Percentiles rank a stretch among this genome's conserved stretches.
phyloP scores from a whole-genome alignment of 1,139 yeast species.

The Candida albicans region DNA sequence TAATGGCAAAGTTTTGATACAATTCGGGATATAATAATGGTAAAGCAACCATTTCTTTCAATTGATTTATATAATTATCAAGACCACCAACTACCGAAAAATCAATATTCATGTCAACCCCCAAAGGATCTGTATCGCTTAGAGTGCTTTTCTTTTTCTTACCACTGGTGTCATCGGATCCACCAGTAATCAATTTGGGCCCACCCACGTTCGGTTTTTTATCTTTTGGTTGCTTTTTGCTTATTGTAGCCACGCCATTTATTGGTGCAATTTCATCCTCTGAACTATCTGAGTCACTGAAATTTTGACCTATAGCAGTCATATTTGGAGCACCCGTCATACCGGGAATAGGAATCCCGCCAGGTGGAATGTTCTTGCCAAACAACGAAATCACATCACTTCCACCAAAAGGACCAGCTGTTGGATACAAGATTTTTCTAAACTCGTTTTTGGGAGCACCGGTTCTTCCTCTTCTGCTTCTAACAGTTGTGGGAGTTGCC shows the following conservation, averaged over 20 bases:
- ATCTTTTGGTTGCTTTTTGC: slow-evolving; percentile 24
- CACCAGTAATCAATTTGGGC: slow-evolving; percentile 38
- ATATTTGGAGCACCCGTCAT: slow-evolving; percentile 28
- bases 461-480: slow-evolving; percentile 30
- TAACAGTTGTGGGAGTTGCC: slow-evolving; percentile 16
- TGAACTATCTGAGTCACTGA: slow-evolving; percentile 67
- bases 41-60: slow-evolving; percentile 95
- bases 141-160: slow-evolving; percentile 60
- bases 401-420: slow-evolving; percentile 98
- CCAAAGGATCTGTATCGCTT: slow-evolving; percentile 94
- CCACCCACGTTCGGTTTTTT: slow-evolving; percentile 15
- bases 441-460: slow-evolving; percentile 42
- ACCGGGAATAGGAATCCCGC: slow-evolving; percentile 47
- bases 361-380: slow-evolving; percentile 62
- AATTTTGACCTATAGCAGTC: slow-evolving; percentile 52
- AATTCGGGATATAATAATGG: slow-evolving; percentile 94
- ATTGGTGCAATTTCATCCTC: slow-evolving; percentile 56
- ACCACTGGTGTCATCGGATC: slow-evolving; percentile 22
- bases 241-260: slow-evolving; percentile 37
- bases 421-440: slow-evolving; percentile 76
- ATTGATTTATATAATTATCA: slow-evolving; percentile 83
- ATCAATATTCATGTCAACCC: slow-evolving; percentile 89
- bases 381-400: slow-evolving; percentile 78
- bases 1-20: slow-evolving; percentile 83
- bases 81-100: slow-evolving; percentile 91